A percentile compares a stretch with the other conserved stretches of the same genome.
Conservation (phyloP, 2,329 filamentous ascomycete genomes). For the Colletotrichum incanum region DNA sequence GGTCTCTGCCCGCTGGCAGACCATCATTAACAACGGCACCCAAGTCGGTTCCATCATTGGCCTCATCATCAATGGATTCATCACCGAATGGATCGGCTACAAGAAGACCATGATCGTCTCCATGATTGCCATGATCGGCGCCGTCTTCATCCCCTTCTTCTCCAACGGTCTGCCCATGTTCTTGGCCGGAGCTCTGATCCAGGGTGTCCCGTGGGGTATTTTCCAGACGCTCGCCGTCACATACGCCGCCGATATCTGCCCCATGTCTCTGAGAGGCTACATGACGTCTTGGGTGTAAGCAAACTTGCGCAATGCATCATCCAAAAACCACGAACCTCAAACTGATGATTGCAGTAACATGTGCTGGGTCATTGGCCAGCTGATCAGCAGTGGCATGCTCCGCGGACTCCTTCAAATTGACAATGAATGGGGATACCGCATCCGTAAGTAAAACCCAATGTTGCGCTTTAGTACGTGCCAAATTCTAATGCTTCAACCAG, state of each 20-base stretch:
- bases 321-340: slow-evolving; percentile 44
- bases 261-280: slow-evolving; percentile 52
- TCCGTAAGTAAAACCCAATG: slow-evolving; percentile 44
- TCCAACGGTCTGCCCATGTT: slow-evolving; percentile 57
- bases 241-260: slow-evolving; percentile 57
- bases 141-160: slow-evolving; percentile 66
- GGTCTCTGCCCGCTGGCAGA: slow-evolving; percentile 67
- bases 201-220: slow-evolving; percentile 54
- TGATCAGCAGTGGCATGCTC: slow-evolving; percentile 56
- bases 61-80: slow-evolving; percentile 62
- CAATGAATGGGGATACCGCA: slow-evolving; percentile 61
- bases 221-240: slow-evolving; percentile 55
- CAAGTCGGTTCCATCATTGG: slow-evolving; percentile 65
- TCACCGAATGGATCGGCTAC: slow-evolving; percentile 62
- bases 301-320: slow-evolving; percentile 1
- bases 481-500: not conserved
- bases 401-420: slow-evolving; percentile 50
- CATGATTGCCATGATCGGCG: slow-evolving; percentile 55
- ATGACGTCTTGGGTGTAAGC: slow-evolving; percentile 49
- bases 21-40: slow-evolving; percentile 61
- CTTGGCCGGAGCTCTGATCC: slow-evolving; percentile 56
- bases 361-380: slow-evolving; percentile 60
- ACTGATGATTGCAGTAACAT: slow-evolving; percentile 50
- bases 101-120: slow-evolving; percentile 60
- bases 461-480: too few species aligned